Percentiles rank a stretch among this genome's conserved stretches.
These are phyloP conservation scores for Lichtheimia hyalospora DNA, from an alignment of 371 early-diverging fungal genomes.

Conservation along the genomic window DNA sequence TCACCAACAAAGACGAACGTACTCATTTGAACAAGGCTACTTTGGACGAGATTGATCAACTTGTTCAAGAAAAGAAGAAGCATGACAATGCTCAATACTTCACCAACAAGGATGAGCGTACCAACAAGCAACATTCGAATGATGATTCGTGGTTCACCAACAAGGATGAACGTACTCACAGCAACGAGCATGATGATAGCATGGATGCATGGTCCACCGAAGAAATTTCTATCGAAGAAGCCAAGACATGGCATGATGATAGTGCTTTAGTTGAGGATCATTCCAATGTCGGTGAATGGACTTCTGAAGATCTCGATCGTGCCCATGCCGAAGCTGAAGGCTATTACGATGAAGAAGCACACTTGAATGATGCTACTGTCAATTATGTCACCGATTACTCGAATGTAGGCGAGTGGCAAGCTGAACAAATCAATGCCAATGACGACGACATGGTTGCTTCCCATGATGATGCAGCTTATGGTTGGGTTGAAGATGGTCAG, in stretches of 20 bases:
- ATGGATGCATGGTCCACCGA: conserved; percentile 4
- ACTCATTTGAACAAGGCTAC: conserved; percentile 6
- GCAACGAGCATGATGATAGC: not conserved
- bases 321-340: conserved; percentile 2
- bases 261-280: conserved; percentile 7
- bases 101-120: conserved; percentile 23
- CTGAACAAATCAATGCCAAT: conserved; percentile 18
- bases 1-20: conserved; percentile 7
- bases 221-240: conserved; percentile 1
- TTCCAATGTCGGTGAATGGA: conserved; percentile 10
- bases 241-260: conserved; percentile 5
- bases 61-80: not conserved
- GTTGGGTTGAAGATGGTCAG: conserved; percentile 4
- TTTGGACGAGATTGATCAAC: not conserved
- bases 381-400: not conserved
- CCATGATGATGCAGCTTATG: conserved; percentile 10
- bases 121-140: not conserved
- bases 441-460: conserved; percentile 13
- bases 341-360: conserved; percentile 5
- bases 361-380: conserved; percentile 2
- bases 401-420: conserved; percentile 24
- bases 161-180: conserved; percentile 18
- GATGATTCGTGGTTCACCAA: conserved; percentile 10
- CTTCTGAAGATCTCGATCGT: conserved; percentile 16
- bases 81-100: conserved; percentile 18